Conservation (phyloP, 2,329 filamentous ascomycete genomes). For the Fusarium setosum region DNA sequence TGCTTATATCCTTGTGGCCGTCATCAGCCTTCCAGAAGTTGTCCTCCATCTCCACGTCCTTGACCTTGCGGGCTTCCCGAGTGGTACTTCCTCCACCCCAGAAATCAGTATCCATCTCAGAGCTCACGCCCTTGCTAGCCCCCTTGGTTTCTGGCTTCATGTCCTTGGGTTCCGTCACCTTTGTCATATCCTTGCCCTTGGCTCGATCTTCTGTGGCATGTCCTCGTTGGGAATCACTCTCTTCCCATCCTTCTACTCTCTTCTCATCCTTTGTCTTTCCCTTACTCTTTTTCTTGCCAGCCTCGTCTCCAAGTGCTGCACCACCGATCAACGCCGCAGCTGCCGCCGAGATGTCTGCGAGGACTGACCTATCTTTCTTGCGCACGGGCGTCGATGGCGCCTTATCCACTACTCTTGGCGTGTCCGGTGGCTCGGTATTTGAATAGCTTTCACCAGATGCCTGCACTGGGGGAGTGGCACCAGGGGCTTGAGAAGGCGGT, state of each 20-base stretch:
- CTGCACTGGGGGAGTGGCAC: too few species aligned
- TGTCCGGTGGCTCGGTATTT: neutral
- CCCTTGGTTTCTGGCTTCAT: neutral
- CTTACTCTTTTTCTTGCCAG: slow-evolving; percentile 47
- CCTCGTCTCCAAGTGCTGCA: slow-evolving; percentile 47
- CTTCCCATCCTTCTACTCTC: neutral
- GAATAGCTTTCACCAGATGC: neutral
- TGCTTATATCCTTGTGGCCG: slow-evolving; percentile 15
- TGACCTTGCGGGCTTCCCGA: neutral
- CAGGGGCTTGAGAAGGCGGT: neutral
- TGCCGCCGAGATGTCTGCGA: slow-evolving; percentile 23
- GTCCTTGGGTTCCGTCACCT: neutral
- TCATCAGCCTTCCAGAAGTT: slow-evolving; percentile 45
- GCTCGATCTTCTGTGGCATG: neutral
- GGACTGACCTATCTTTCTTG: slow-evolving; percentile 14
- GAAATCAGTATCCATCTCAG: slow-evolving; percentile 38
- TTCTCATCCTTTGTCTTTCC: slow-evolving; percentile 47
- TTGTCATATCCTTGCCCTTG: neutral
- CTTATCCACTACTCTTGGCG: slow-evolving; percentile 1
- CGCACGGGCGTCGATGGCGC: neutral
- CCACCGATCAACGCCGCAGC: slow-evolving; percentile 44
- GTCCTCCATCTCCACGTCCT: slow-evolving; percentile 15
- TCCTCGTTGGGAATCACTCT: neutral
- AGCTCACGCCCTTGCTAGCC: neutral
- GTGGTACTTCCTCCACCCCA: slow-evolving; percentile 41